Evolutionary conservation across 164 flowering plant species (phyloP).

Genomic region (Buxus sempervirens): DNA sequence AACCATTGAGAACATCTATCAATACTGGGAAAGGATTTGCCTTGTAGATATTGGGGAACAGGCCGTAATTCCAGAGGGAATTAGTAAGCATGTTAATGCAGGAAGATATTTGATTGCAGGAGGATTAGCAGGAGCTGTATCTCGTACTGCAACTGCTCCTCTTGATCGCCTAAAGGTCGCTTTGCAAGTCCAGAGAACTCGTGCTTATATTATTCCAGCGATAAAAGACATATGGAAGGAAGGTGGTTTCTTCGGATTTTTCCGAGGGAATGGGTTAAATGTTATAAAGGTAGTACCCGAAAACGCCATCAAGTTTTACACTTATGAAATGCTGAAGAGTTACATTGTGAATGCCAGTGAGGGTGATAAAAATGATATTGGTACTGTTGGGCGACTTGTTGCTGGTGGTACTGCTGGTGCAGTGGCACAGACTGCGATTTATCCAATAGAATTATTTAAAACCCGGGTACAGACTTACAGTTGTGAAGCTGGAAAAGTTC

Average conservation of each 20-base stretch:
- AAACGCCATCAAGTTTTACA: conserved; percentile 64
- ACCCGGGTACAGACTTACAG: conserved; percentile 78
- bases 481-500: conserved; percentile 63
- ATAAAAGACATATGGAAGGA: conserved; percentile 49
- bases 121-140: conserved; percentile 90
- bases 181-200: conserved; percentile 70
- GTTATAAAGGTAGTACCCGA: conserved; percentile 77
- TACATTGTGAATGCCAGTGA: conserved; percentile 36
- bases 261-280: conserved; percentile 76
- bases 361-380: conserved; percentile 61
- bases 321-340: conserved; percentile 53
- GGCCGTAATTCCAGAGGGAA: conserved; percentile 85
- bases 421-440: conserved; percentile 88
- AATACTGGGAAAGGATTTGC: conserved; percentile 86
- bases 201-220: conserved; percentile 52
- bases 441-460: conserved; percentile 92
- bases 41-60: conserved; percentile 98
- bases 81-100: conserved; percentile 75
- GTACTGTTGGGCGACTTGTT: conserved; percentile 67
- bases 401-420: conserved; percentile 98
- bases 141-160: conserved; percentile 97
- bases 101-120: conserved; percentile 89
- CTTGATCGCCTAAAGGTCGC: conserved; percentile 67
- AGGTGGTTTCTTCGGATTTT: conserved; percentile 52
- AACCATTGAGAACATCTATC: conserved; percentile 86